Conservation (phyloP, 2,329 filamentous ascomycete genomes). For the Dissoconium aciculare region DNA sequence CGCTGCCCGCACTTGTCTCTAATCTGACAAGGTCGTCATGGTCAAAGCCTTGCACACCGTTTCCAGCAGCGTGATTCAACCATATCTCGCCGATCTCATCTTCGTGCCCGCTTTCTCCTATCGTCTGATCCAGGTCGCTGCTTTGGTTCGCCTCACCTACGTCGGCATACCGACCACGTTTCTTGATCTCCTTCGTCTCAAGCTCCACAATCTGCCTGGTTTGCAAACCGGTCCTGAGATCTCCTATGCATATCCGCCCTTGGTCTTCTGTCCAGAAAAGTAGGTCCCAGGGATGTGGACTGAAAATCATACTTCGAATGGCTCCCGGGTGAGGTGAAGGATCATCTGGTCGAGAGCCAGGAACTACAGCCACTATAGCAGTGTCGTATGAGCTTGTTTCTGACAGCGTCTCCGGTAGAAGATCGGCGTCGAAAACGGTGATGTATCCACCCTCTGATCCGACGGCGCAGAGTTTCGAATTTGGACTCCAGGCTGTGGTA, state of each 20-base stretch:
- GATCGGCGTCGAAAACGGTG: conserved; percentile 52
- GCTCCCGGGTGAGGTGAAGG: conserved; percentile 48
- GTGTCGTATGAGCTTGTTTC: neutral
- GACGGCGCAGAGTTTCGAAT: conserved; percentile 55
- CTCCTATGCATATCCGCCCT: conserved; percentile 57
- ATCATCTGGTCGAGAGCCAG: conserved; percentile 55
- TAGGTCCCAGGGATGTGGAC: conserved; percentile 76
- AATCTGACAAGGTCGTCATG: no score
- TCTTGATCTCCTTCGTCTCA: conserved; percentile 40
- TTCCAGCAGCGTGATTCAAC: no score
- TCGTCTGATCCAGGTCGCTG: no score
- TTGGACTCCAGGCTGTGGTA: conserved; percentile 61
- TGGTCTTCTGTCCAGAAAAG: conserved; percentile 89
- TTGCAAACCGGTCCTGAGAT: conserved; percentile 52
- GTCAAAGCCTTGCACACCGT: no score
- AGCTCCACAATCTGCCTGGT: conserved; percentile 55
- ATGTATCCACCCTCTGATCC: conserved; percentile 71
- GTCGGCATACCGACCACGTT: conserved; percentile 34
- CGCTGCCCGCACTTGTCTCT: conserved; percentile 25
- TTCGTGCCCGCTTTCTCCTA: no score
- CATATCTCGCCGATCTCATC: no score
- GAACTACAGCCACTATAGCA: conserved; percentile 59
- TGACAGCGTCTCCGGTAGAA: conserved; percentile 27
- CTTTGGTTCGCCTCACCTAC: neutral
- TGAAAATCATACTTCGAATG: conserved; percentile 82